Conservation (phyloP, 2,329 filamentous ascomycete genomes). For the Trichoderma polysporum region DNA sequence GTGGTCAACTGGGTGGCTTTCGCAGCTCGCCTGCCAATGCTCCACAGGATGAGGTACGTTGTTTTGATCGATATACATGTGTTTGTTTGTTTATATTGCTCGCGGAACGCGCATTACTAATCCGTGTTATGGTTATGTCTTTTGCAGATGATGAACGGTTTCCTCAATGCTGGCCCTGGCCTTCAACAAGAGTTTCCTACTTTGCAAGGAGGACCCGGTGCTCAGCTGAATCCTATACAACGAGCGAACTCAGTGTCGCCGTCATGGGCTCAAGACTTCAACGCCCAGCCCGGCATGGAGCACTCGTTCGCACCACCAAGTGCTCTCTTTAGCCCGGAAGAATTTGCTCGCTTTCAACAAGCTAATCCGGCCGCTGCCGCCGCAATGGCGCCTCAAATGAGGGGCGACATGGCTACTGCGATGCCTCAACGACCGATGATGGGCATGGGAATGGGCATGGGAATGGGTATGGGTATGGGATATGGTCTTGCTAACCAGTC, state of each 20-base stretch:
- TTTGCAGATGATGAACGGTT: conserved; percentile 84
- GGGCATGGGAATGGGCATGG: conserved; percentile 54
- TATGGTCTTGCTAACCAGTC: conserved; percentile 42
- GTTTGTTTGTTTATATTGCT: conserved; percentile 6
- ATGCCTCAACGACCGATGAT: conserved; percentile 61
- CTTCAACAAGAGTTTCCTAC: conserved; percentile 54
- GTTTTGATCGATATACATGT: neutral
- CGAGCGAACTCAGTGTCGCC: conserved; percentile 55
- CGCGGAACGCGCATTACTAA: conserved; percentile 31
- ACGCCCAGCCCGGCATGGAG: conserved; percentile 67
- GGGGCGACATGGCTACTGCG: conserved; percentile 50
- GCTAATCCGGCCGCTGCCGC: conserved; percentile 57
- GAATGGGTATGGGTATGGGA: conserved; percentile 53
- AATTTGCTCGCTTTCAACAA: conserved; percentile 85
- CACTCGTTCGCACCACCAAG: conserved; percentile 60
- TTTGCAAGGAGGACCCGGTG: conserved; percentile 47
- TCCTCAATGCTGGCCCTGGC: conserved; percentile 74
- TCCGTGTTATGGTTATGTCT: conserved; percentile 21
- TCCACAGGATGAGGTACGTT: conserved; percentile 68
- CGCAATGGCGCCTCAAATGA: conserved; percentile 56
- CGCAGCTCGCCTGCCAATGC: conserved; percentile 67
- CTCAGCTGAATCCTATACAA: conserved; percentile 51
- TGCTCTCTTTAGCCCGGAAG: conserved; percentile 72
- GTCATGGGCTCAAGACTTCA: conserved; percentile 55
- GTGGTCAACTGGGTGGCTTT: conserved; percentile 72